Conservation (phyloP, 192 early-diverging fungal species). For the Geranomyces michiganensis region DNA sequence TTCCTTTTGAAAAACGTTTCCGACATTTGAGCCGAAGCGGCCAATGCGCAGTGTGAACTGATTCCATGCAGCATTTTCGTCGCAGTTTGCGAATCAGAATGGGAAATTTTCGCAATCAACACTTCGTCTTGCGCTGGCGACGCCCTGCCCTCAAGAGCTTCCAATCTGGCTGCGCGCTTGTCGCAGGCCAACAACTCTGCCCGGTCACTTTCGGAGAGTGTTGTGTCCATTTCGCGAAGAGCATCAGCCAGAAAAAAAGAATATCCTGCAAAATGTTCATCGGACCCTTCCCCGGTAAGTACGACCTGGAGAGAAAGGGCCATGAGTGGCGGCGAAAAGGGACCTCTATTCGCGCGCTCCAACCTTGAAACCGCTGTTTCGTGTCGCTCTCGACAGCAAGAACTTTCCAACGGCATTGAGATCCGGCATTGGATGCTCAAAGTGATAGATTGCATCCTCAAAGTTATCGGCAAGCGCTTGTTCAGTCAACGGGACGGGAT, state of each 20-base stretch:
- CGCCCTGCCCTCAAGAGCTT: not conserved
- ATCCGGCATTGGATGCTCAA: constrained; percentile 14
- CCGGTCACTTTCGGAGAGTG: not conserved
- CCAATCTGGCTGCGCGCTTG: not conserved
- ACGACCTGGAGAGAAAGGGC: constrained; percentile 4
- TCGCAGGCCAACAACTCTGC: not conserved
- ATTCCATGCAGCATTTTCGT: not conserved
- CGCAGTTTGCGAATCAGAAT: not conserved
- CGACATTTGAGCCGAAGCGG: constrained; percentile 12
- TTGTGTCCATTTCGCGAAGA: not conserved
- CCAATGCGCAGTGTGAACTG: constrained; percentile 5
- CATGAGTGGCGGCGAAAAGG: not conserved
- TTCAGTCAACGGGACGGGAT: not conserved
- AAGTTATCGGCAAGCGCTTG: not conserved
- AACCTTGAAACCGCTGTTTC: constrained; percentile 1
- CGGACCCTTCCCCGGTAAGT: constrained; percentile 2
- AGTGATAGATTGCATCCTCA: constrained; percentile 5
- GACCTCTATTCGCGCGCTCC: not conserved
- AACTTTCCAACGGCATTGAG: constrained; percentile 5
- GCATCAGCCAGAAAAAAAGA: constrained; percentile 5
- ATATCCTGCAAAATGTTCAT: constrained; percentile 13
- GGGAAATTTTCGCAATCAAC: not conserved
- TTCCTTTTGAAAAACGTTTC: too few relatives aligned
- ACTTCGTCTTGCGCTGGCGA: not conserved
- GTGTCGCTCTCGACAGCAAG: not conserved